Evolutionary conservation across 345 rosid species (phyloP), one percentile per base, ranked within the genome.

Genomic region (Kernera saxatilis): DNA sequence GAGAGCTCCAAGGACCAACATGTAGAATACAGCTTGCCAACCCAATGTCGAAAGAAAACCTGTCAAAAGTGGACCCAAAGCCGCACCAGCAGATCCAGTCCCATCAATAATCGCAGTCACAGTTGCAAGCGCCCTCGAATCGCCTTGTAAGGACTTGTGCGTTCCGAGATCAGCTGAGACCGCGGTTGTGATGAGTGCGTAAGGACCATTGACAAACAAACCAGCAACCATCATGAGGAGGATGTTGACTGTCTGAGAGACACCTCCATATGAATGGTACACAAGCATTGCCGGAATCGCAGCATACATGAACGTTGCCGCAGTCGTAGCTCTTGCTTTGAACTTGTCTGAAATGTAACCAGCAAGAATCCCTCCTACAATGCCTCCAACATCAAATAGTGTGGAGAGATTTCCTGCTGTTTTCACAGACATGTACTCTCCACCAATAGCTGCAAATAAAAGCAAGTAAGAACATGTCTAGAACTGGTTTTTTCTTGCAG

Each of bases 81-180:
- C 89, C 14, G 98, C 98, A 23, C 98, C 98, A 56, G 82, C 85
- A 35, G 97, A 93, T 18, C 98, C 97, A 25, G 97, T 93, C 12
- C 97, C 98, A 71, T 93, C 92, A 45, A 93, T 89, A 23, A 93
- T 91, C 3, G 97, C 98, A 57, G 98, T 89, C 21, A 91, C 98
- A 0, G 98, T 93, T 2, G 97, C 97, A 48, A 93, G 82, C 3
- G 96, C 98, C 46, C 98, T 91, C 4, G 96, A 93, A 78, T 91
- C 87, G 23, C 96, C 97, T 74, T 79, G 88, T 3, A 91, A 79
- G 60, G 91, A 91, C 76, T 83, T 81, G 80, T 93, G 98, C 0
- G 98, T 93, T 10, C 98, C 98, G 11, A 93, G 96, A 77, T 93
- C 98, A 1, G 92, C 93, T 3, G 98, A 93, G 51, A 93, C 98